Conservation (phyloP, 306 rosid species). For the Rosa multiflora region DNA sequence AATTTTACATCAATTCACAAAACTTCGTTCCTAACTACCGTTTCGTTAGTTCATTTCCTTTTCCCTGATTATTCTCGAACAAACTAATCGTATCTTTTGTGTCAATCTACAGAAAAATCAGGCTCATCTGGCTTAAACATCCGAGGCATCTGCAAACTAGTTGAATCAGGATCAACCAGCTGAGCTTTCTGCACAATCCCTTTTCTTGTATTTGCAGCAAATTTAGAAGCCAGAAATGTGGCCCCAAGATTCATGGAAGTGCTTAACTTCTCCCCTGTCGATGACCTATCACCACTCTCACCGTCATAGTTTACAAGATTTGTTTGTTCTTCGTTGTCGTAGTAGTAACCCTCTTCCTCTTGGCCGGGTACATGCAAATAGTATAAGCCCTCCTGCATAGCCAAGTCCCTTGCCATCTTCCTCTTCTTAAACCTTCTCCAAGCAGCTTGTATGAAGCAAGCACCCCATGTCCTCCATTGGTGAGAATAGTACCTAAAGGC, state of each 20-base stretch:
- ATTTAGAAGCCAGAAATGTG: constrained; percentile 70
- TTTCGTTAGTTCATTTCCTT: constrained; percentile 15
- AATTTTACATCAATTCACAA: constrained; percentile 32
- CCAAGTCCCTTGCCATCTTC: constrained; percentile 55
- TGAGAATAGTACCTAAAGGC: constrained; percentile 64
- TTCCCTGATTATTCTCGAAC: constrained; percentile 17
- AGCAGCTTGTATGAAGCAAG: constrained; percentile 75
- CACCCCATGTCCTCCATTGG: constrained; percentile 89
- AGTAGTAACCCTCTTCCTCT: constrained; percentile 14
- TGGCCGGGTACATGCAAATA: constrained; percentile 30
- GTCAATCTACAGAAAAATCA: constrained; percentile 58
- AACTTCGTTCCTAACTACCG: constrained; percentile 34
- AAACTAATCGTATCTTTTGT: constrained; percentile 32
- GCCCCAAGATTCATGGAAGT: constrained; percentile 43
- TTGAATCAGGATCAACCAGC: constrained; percentile 38
- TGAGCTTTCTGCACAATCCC: constrained; percentile 42
- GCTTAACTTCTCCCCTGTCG: constrained; percentile 15
- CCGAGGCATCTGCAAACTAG: constrained; percentile 56
- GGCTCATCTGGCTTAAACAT: constrained; percentile 89
- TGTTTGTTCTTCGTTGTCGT: constrained; percentile 20
- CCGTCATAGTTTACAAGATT: not conserved
- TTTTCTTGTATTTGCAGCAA: constrained; percentile 71
- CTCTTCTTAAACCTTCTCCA: constrained; percentile 67
- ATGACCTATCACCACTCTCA: constrained; percentile 16
- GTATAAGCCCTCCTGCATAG: constrained; percentile 47